Percentiles rank a stretch among this genome's conserved stretches.
Evolutionary conservation across 768 basidiomycete species (phyloP).

Genomic region (Paxillus ammoniavirescens): DNA sequence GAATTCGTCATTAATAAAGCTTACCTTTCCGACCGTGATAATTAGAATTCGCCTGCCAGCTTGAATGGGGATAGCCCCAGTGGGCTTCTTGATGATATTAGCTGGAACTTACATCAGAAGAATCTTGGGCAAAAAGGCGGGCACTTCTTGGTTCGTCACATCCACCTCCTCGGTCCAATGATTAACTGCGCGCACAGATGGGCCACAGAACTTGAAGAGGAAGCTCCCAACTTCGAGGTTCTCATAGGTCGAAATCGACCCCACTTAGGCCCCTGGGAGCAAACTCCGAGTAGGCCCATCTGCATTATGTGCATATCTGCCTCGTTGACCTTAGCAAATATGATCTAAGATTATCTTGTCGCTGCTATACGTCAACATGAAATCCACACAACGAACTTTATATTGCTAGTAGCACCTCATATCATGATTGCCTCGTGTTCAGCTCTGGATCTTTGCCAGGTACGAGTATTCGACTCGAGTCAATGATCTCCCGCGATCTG

Average conservation of each 20-base stretch:
- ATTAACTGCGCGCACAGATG: neutral
- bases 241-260: conserved; percentile 4
- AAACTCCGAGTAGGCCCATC: conserved; percentile 17
- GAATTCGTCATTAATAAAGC: neutral
- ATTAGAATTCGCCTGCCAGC: neutral
- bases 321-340: conserved; percentile 8
- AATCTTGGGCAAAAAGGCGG: conserved; percentile 5
- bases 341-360: conserved; percentile 11
- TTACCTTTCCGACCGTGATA: conserved; percentile 7
- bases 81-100: conserved; percentile 7
- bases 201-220: neutral
- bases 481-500: conserved; percentile 1
- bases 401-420: neutral
- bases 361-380: conserved; percentile 7
- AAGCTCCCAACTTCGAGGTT: neutral
- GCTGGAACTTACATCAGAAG: conserved; percentile 4
- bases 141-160: conserved; percentile 7
- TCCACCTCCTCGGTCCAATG: conserved; percentile 25
- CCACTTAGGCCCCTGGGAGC: conserved; percentile 9
- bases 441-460: neutral
- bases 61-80: conserved; percentile 6
- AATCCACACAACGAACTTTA: conserved; percentile 10
- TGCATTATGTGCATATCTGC: conserved; percentile 2
- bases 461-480: conserved; percentile 5
- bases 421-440: conserved; percentile 17